Evolutionary conservation across 2,329 filamentous ascomycete genomes (phyloP).

Genomic region (Waltergamsia citrina): DNA sequence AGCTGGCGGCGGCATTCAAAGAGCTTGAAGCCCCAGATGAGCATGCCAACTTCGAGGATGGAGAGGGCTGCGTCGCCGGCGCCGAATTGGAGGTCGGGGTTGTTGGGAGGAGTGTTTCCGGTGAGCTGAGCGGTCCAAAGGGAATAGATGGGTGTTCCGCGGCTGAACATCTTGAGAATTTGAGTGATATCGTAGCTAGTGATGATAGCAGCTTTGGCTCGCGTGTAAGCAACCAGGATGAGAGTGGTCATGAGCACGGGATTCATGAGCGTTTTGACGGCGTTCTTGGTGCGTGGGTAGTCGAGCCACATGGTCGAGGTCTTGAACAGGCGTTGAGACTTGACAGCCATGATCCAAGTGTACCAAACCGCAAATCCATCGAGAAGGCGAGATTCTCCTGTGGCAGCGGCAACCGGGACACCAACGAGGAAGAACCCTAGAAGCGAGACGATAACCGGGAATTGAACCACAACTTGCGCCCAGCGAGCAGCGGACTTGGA

Average conservation of each 20-base stretch:
- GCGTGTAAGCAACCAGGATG: slow-evolving; percentile 31
- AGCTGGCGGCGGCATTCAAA: slow-evolving; percentile 38
- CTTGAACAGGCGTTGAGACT: slow-evolving; percentile 26
- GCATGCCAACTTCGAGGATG: slow-evolving; percentile 39
- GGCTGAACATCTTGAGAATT: slow-evolving; percentile 18
- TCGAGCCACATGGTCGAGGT: neutral
- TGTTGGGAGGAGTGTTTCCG: slow-evolving; percentile 4
- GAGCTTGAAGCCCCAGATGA: slow-evolving; percentile 44
- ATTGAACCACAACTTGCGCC: slow-evolving; percentile 5
- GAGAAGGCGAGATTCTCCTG: slow-evolving; percentile 26
- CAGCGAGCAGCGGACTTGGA: too few relatives aligned
- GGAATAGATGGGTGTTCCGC: slow-evolving; percentile 22
- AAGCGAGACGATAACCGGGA: slow-evolving; percentile 20
- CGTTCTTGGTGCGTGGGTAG: slow-evolving; percentile 12
- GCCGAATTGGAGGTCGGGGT: slow-evolving; percentile 23
- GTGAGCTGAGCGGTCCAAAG: slow-evolving; percentile 19
- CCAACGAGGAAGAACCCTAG: slow-evolving; percentile 24
- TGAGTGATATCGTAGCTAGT: slow-evolving; percentile 15
- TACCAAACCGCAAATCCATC: slow-evolving; percentile 37
- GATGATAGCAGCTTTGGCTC: slow-evolving; percentile 23
- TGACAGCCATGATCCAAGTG: slow-evolving; percentile 34
- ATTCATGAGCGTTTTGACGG: slow-evolving; percentile 32
- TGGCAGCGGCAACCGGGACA: slow-evolving; percentile 25
- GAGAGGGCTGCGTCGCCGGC: slow-evolving; percentile 39
- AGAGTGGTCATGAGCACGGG: slow-evolving; percentile 38